Evolutionary conservation across 169 alveolate genomes (phyloP), one percentile per base, ranked within the genome.

Genomic region (Fabrea salina): DNA sequence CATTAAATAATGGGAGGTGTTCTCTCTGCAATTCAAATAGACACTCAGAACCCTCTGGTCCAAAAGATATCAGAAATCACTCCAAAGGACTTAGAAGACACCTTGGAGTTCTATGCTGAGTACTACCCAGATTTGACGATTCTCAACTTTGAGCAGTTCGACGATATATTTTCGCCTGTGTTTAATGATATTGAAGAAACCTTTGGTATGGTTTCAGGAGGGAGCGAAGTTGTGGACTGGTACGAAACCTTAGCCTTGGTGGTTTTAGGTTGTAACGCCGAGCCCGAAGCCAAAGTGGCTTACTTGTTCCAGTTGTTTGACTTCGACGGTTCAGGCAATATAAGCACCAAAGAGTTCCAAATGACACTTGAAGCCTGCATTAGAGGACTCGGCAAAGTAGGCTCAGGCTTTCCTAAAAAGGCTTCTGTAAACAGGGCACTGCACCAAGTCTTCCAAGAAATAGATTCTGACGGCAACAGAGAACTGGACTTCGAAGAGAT

Each of bases 401-500:
- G 51, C 11, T 32, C 74, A 32, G 74, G 74, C 11, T 16, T 35
- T 35, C 74, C 74, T 1, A 61, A 30, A 35, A 13, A 8, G 16
- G 32, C 74, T 8, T 33, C 16, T 8, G 8, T 61, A 32, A 35
- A 32, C 25, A 27, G 11, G 1, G 32, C 44, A 68, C 64, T 64
- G 16, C 8, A 33, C 8, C 27, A 68, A 19, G 44, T 68, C 1
- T 68, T 68, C 32, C n/a, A 39, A 3, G 78, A 68, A 37, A 68
- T 68, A 7, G 78, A 68, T 44, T 13, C 13, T 19, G 78, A 68
- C 35, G 41, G 35, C 7, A 43, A 41, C 30, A 7, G 8, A 44
- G 44, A 57, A 2, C 19, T 68, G 30, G 67, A 44, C 11, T n/a
- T 40, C 8, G 66, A 68, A 68, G 78, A 68, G 44, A 47, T 68